phyloP scores from a whole-genome alignment of 2,329 filamentous ascomycete genomes.

The Fusarium sp. region DNA sequence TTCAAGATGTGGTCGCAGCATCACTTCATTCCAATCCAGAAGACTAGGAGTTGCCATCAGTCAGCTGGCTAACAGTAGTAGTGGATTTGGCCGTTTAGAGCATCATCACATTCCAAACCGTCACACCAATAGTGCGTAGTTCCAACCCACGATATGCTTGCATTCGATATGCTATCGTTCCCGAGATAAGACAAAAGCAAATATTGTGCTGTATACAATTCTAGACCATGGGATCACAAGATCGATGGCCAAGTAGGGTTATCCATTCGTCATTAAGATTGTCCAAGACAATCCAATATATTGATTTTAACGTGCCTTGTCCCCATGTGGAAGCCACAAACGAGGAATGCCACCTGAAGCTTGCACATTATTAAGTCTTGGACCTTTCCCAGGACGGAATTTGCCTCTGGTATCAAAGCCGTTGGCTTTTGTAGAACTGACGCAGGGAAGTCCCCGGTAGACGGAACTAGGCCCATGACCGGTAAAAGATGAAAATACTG shows the following conservation, averaged over 20 bases:
- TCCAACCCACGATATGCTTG: too few species aligned
- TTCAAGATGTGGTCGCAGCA: background rate
- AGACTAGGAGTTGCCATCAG: background rate
- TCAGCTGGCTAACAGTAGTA: slow-evolving; percentile 1
- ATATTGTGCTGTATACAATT: too few species aligned
- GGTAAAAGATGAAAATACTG: too few species aligned
- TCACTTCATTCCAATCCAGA: background rate
- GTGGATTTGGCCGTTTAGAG: slow-evolving; percentile 5
- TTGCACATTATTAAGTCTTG: background rate
- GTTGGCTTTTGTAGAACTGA: slow-evolving; percentile 7
- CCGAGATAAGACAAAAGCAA: too few species aligned
- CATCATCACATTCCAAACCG: slow-evolving; percentile 5
- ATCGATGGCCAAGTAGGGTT: background rate
- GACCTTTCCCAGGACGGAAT: background rate
- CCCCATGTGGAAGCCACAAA: background rate
- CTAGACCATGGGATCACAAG: background rate
- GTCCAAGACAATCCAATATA: slow-evolving; percentile 1
- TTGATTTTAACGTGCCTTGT: background rate
- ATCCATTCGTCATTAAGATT: slow-evolving; percentile 15
- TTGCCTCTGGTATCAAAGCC: background rate
- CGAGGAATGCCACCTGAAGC: slow-evolving; percentile 23
- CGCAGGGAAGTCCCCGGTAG: slow-evolving; percentile 24
- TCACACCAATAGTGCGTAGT: background rate
- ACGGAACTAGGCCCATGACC: slow-evolving; percentile 3
- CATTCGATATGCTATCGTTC: too few species aligned